Evolutionary conservation across 225 moss, liverwort and hornwort genomes (phyloP).

Genomic region (Pleurozium schreberi): DNA sequence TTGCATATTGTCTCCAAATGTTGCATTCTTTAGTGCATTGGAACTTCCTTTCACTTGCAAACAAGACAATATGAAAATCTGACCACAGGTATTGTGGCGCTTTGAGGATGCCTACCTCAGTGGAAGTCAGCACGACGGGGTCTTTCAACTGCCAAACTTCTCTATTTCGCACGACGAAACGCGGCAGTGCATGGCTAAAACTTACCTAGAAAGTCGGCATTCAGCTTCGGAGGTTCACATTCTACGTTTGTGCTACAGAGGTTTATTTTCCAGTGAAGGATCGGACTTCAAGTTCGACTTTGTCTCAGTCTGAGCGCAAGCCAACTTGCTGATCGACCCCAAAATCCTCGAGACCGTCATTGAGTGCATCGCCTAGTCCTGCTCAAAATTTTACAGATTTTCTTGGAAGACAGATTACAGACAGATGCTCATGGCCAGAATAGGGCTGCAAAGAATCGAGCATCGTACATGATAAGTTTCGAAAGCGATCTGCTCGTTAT

Average conservation of each 20-base stretch:
- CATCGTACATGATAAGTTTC: slow-evolving; percentile 33
- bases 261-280: neutral
- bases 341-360: neutral
- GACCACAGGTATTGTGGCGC: no score
- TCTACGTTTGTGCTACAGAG: neutral
- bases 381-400: neutral
- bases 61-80: no score
- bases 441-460: neutral
- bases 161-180: neutral
- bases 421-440: neutral
- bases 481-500: slow-evolving; percentile 16
- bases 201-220: neutral
- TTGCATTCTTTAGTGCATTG: no score
- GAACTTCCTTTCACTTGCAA: no score
- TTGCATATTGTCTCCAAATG: no score
- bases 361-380: neutral
- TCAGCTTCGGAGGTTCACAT: slow-evolving; percentile 2
- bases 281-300: neutral
- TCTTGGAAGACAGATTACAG: neutral
- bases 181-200: neutral
- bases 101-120: no score
- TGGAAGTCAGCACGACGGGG: neutral
- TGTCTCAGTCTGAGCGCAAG: slow-evolving; percentile 6
- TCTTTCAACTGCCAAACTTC: neutral
- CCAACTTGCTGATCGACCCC: neutral